These are phyloP conservation scores for Syzygium aqueum DNA, from an alignment of 345 rosid species.

Conservation along the genomic window DNA sequence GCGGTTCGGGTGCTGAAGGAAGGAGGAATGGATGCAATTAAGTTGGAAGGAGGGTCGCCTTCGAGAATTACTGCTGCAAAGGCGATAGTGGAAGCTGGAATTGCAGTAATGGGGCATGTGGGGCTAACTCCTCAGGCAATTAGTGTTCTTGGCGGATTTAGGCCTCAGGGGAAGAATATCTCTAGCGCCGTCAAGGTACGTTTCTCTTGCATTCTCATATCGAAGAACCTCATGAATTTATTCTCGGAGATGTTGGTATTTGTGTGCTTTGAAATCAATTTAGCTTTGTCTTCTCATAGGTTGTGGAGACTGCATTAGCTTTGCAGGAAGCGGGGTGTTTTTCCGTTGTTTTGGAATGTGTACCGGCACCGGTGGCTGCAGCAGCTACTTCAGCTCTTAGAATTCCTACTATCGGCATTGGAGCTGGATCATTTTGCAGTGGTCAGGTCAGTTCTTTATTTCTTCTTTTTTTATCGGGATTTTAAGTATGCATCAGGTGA, in stretches of 20 bases:
- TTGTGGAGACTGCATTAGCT: constrained; percentile 91
- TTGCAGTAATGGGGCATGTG: constrained; percentile 94
- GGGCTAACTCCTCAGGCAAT: constrained; percentile 97
- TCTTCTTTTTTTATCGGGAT: background rate
- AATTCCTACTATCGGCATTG: constrained; percentile 94
- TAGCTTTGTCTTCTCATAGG: constrained; percentile 27
- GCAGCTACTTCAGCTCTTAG: constrained; percentile 78
- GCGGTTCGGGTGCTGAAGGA: constrained; percentile 76
- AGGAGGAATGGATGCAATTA: constrained; percentile 94
- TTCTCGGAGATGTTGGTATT: background rate
- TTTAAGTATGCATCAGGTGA: background rate
- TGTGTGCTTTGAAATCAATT: background rate
- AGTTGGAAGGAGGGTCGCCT: constrained; percentile 81
- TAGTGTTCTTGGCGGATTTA: constrained; percentile 92
- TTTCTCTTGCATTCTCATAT: background rate
- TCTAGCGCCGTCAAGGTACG: constrained; percentile 77
- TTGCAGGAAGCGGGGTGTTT: constrained; percentile 93
- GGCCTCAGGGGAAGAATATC: constrained; percentile 84
- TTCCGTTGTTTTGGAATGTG: constrained; percentile 86
- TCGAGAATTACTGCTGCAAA: constrained; percentile 78
- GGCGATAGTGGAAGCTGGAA: constrained; percentile 88
- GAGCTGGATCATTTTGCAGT: constrained; percentile 93
- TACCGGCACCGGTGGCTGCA: constrained; percentile 86
- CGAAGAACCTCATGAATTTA: background rate
- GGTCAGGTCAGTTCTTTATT: constrained; percentile 53